Conservation (phyloP, 306 rosid species). For the Astragalus glycyphyllos region DNA sequence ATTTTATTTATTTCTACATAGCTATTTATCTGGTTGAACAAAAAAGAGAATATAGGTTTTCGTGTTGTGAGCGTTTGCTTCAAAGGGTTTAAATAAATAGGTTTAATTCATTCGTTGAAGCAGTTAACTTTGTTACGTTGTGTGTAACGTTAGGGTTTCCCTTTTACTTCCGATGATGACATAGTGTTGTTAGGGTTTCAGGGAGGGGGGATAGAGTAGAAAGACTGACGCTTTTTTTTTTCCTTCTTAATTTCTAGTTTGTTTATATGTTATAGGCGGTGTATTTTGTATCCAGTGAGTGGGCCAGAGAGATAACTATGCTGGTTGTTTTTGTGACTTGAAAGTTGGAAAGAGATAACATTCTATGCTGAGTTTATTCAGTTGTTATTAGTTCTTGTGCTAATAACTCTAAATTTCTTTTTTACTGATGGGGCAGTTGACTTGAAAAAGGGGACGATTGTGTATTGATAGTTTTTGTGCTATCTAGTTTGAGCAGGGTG, state of each 20-base stretch:
- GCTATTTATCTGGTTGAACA: background rate
- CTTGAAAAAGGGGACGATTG: conserved; percentile 8
- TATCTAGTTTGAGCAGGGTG: conserved; percentile 14
- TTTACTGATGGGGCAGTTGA: background rate
- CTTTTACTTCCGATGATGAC: background rate
- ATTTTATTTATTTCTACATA: background rate
- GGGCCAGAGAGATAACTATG: background rate
- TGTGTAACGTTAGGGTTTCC: background rate
- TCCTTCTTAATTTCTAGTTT: background rate
- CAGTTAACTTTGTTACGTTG: background rate
- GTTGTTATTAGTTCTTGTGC: background rate
- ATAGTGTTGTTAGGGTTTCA: conserved; percentile 31
- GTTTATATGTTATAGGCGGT: background rate
- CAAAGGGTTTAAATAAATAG: conserved; percentile 33
- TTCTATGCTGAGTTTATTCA: background rate
- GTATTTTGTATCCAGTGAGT: background rate
- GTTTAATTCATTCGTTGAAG: conserved; percentile 25
- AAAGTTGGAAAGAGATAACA: background rate
- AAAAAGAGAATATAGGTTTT: conserved; percentile 10
- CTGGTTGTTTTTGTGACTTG: conserved; percentile 11
- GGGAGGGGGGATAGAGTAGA: background rate
- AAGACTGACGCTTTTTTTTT: background rate
- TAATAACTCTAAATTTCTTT: background rate
- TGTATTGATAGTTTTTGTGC: background rate
- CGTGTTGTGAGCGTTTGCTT: conserved; percentile 14